Conservation (phyloP, 1,284 basidiomycete species). For the Jaminaea rosea region DNA sequence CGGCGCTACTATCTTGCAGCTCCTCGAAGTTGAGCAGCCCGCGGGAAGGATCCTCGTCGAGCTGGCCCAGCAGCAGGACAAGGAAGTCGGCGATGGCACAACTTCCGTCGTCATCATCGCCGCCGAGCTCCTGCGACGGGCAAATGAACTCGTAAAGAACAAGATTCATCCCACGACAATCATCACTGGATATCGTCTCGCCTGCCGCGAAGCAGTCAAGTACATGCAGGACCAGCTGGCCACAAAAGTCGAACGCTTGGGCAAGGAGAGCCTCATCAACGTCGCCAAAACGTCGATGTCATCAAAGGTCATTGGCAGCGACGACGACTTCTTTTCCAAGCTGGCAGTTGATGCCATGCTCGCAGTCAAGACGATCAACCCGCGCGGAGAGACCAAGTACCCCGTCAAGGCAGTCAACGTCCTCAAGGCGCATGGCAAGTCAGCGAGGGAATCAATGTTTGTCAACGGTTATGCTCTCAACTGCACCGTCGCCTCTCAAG, state of each 20-base stretch:
- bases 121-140: constrained; percentile 84
- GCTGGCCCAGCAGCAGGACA: constrained; percentile 97
- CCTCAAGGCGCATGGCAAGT: constrained; percentile 96
- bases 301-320: constrained; percentile 95
- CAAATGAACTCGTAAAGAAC: constrained; percentile 95
- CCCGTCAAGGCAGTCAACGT: constrained; percentile 99
- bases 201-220: constrained; percentile 93
- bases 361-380: constrained; percentile 88
- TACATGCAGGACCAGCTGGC: constrained; percentile 97
- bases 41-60: constrained; percentile 92
- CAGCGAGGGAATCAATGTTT: constrained; percentile 86
- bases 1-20: constrained; percentile 90
- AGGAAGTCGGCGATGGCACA: constrained; percentile 98
- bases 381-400: constrained; percentile 93
- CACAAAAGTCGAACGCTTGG: constrained; percentile 84
- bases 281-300: constrained; percentile 98
- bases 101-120: constrained; percentile 97
- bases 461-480: constrained; percentile 97
- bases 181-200: constrained; percentile 94
- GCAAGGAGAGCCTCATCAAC: constrained; percentile 85
- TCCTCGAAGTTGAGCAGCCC: constrained; percentile 83
- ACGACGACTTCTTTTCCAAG: constrained; percentile 95
- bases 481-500: constrained; percentile 97
- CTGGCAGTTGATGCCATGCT: constrained; percentile 99
- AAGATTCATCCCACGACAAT: constrained; percentile 99